Evolutionary conservation across 108 stramenopile genomes (phyloP), one percentile per base, ranked within the genome.

Genomic region (Fragilariopsis cylindrus): DNA sequence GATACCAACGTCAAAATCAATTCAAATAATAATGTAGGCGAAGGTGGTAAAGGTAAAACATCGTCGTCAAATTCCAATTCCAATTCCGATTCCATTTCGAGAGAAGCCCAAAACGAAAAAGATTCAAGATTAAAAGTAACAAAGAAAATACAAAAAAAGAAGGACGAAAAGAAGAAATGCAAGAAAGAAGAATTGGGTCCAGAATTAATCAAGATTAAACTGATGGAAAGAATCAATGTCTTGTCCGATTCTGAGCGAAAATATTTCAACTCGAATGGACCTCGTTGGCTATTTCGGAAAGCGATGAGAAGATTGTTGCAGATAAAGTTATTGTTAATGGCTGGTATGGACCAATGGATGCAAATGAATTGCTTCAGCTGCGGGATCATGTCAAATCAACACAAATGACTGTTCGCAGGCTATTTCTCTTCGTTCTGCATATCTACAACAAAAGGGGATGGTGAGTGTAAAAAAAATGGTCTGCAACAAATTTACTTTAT

Each of bases 361-460:
- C 5, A 15, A 42, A 63, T 45, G 43, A 63, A 63, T 45, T 63
- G 43, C n/a, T 8, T 40, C 6, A 45, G n/a, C 47, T 63, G 43
- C 6, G 46, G 46, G 46, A 41, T 45, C 62, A 63, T 7, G 46
- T 63, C 40, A 30, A 63, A 63, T 63, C 62, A 5, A 63, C 70
- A 39, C 41, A 53, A 41, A 57, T 71, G 11, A 44, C 55, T 46
- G 13, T 71, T 44, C 40, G 15, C 70, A 71, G 55, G 70, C 70
- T 16, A 43, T 55, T 13, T 40, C 55, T 15, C 21, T 71, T 55
- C 70, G 70, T 39, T 15, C 55, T 41, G 55, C 53, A 21, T 39
- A 43, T 71, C 70, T 71, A 0, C 13, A 56, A 43, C 54, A 71
- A 45, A 71, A 71, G 41, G 40, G 55, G 7, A 71, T 71, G 53